Evolutionary conservation across 306 rosid species (phyloP), one percentile per base, ranked within the genome.

Genomic region (Castanea mollissima): DNA sequence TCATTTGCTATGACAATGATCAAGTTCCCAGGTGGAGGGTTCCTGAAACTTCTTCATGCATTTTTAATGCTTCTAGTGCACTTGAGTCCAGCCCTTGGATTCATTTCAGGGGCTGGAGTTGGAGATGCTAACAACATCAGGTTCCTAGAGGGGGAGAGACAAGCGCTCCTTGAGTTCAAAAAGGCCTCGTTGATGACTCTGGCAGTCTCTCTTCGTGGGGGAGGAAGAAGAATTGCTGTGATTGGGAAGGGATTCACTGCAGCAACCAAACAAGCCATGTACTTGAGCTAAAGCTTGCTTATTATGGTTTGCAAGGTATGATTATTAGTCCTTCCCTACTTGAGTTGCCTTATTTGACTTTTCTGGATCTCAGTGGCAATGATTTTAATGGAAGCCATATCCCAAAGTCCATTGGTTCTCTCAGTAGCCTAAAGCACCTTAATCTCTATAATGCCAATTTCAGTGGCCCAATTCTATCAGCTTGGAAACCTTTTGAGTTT

Each of bases 231-330:
- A 80, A 69, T 8, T 81, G 84, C 23, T 81, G 80, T 41, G 14
- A 60, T 0, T 70, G 80, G 82, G 11, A 6, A 5, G 77, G 79
- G 49, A 59, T 80, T 46, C 3, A 0, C 1, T 80, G 84, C 11
- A 16, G 16, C 32, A 65, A 19, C 1, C 44, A 38, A 38, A 1
- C 2, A 6, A 9, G 9, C 1, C 44, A 38, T 0, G 44, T 38
- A 38, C 44, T 38, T 38, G 44, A 38, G 44, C 44, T 38, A 6
- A 9, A 38, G 6, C 10, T 38, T 34, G 2, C 2, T 5, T 2
- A 35, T 8, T 8, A 35, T 1, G 8, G 8, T 35, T 35, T 35
- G 41, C 41, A 2, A 35, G 41, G 41, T 35, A 35, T 35, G 41
- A 21, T 21, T 21, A 35, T 35, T 35, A 35, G 41, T 8, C 41